phyloP scores from a whole-genome alignment of 2,329 filamentous ascomycete species.

The Microdochium nivale region DNA sequence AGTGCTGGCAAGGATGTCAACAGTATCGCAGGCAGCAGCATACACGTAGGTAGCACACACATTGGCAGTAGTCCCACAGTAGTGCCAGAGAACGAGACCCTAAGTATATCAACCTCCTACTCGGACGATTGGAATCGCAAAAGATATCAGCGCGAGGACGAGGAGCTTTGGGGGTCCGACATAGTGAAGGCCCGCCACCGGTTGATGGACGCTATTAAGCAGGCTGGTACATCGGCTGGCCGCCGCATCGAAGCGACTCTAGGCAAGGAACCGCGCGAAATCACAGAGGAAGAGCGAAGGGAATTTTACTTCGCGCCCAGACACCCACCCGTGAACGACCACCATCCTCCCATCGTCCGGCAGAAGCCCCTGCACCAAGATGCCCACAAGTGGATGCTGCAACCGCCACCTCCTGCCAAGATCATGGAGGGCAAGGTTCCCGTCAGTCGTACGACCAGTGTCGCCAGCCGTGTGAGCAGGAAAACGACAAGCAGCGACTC shows the following conservation, averaged over 20 bases:
- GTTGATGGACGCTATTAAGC: conserved; percentile 48
- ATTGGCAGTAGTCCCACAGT: conserved; percentile 33
- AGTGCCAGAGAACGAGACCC: conserved; percentile 35
- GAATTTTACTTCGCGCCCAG: conserved; percentile 52
- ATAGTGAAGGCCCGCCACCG: conserved; percentile 44
- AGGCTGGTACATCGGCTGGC: conserved; percentile 47
- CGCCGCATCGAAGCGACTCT: conserved; percentile 44
- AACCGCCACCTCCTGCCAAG: conserved; percentile 81
- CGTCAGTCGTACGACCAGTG: conserved; percentile 54
- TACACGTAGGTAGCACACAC: conserved; percentile 25
- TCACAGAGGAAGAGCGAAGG: conserved; percentile 39
- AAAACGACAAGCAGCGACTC: conserved; percentile 33
- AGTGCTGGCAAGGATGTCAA: conserved; percentile 48
- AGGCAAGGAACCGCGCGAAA: conserved; percentile 40
- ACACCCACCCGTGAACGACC: conserved; percentile 74
- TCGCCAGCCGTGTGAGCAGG: conserved; percentile 40
- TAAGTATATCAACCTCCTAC: conserved; percentile 26
- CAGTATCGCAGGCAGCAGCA: conserved; percentile 16
- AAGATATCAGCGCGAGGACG: conserved; percentile 80
- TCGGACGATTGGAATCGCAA: conserved; percentile 65
- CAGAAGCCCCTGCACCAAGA: conserved; percentile 60
- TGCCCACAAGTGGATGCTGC: conserved; percentile 83
- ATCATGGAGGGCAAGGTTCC: conserved; percentile 83
- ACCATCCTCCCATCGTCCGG: conserved; percentile 77
- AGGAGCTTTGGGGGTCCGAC: conserved; percentile 72